These are phyloP conservation scores for Xylariaceae sp. DNA, from an alignment of 2,329 filamentous ascomycete species.

Conservation along the genomic window DNA sequence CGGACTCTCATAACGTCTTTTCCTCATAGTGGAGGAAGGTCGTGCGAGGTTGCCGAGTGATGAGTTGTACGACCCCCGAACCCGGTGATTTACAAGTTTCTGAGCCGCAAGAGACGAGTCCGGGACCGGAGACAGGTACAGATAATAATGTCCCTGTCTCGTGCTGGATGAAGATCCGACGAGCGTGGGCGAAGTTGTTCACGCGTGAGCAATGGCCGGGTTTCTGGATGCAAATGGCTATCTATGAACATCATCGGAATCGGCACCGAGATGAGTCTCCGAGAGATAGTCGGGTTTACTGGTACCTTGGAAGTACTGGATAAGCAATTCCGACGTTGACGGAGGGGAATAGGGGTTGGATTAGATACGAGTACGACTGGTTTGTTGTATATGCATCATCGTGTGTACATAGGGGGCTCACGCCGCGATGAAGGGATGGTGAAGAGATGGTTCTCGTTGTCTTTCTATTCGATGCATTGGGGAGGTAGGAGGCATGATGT, in stretches of 20 bases:
- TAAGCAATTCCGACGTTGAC: not conserved
- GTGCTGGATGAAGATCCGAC: not conserved
- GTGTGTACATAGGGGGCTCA: constrained; percentile 16
- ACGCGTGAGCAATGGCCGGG: not conserved
- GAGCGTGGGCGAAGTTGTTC: not conserved
- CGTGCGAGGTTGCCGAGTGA: not conserved
- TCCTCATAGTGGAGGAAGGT: constrained; percentile 25
- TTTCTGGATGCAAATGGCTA: not conserved
- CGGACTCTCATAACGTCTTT: constrained; percentile 24
- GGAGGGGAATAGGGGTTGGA: too few species aligned
- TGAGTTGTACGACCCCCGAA: not conserved
- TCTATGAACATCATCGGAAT: not conserved
- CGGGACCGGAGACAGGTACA: not conserved
- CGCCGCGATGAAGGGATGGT: too few species aligned
- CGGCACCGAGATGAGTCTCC: not conserved
- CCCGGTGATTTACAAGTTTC: not conserved
- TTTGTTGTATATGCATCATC: not conserved
- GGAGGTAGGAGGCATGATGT: too few species aligned
- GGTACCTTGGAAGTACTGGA: constrained; percentile 20
- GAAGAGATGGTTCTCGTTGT: too few species aligned
- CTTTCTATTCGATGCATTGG: too few species aligned
- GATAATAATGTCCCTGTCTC: not conserved
- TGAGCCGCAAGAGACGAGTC: too few species aligned
- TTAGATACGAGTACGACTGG: too few species aligned
- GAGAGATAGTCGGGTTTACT: constrained; percentile 12